Evolutionary conservation across 768 basidiomycete species (phyloP).

Genomic region (Rubroboletus pulcherrimus): DNA sequence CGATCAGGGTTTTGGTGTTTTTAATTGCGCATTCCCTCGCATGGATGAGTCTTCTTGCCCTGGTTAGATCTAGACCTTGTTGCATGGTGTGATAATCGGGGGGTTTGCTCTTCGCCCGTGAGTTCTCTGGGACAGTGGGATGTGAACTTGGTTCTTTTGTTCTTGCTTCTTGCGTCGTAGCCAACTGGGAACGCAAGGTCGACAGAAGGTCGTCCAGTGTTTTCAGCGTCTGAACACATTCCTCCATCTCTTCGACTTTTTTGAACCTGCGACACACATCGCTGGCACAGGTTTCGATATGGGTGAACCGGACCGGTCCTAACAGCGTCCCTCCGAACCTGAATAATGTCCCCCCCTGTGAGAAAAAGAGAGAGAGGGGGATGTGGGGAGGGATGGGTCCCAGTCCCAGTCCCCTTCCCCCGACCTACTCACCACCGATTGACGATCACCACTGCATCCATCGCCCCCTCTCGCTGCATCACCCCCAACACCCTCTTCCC

Average conservation of each 20-base stretch:
- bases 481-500: slow-evolving; percentile 58
- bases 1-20: slow-evolving; percentile 53
- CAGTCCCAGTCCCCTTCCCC: no score
- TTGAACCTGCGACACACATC: slow-evolving; percentile 74
- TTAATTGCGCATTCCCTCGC: slow-evolving; percentile 69
- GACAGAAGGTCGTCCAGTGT: slow-evolving; percentile 60
- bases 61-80: slow-evolving; percentile 49
- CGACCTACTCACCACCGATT: slow-evolving; percentile 56
- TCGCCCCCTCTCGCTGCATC: slow-evolving; percentile 64
- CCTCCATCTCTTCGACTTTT: slow-evolving; percentile 63
- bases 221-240: slow-evolving; percentile 50
- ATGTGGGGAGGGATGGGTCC: no score
- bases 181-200: slow-evolving; percentile 48
- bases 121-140: neutral
- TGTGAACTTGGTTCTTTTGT: neutral
- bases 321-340: slow-evolving; percentile 84
- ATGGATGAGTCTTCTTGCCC: slow-evolving; percentile 61
- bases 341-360: neutral
- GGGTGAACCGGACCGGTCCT: slow-evolving; percentile 70
- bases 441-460: slow-evolving; percentile 79
- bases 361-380: neutral
- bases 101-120: slow-evolving; percentile 21
- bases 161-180: neutral
- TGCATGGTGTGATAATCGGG: slow-evolving; percentile 46
- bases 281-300: slow-evolving; percentile 70